A percentile compares a stretch with the other conserved stretches of the same genome.
These are phyloP conservation scores for Apophysomyces elegans DNA, from an alignment of 371 early-diverging fungal species.

Conservation along the genomic window DNA sequence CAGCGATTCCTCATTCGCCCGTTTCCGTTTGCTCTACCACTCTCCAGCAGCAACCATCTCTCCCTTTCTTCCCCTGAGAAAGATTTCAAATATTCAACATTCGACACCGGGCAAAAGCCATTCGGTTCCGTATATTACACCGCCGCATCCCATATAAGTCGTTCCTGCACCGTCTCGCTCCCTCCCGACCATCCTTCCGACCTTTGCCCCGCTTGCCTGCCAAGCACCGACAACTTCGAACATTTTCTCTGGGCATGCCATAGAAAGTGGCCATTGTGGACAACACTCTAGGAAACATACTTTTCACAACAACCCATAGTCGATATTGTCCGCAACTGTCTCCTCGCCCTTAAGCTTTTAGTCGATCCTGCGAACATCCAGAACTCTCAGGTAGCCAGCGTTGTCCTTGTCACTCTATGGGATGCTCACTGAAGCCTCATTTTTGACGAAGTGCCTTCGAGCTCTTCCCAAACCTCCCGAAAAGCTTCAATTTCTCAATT, in stretches of 20 bases:
- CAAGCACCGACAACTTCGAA: background rate
- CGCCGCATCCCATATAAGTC: background rate
- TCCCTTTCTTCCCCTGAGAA: background rate
- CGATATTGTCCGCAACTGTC: background rate
- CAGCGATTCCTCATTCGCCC: background rate
- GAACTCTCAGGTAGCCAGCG: background rate
- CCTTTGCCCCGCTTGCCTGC: background rate
- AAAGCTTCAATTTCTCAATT: background rate
- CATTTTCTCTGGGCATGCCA: background rate
- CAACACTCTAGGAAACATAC: background rate
- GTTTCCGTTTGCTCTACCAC: background rate
- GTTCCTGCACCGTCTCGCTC: background rate
- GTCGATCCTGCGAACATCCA: background rate
- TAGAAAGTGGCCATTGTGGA: background rate
- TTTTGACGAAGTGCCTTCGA: background rate
- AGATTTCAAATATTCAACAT: background rate
- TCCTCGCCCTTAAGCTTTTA: background rate
- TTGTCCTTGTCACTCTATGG: background rate
- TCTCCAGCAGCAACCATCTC: background rate
- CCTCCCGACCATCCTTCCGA: background rate
- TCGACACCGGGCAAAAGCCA: background rate
- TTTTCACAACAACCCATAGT: background rate
- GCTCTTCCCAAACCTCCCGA: background rate
- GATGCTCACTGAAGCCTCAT: background rate
- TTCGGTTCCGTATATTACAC: background rate